These are phyloP conservation scores for Leishmania major DNA, from an alignment of 208 protist species.

Conservation along the genomic window DNA sequence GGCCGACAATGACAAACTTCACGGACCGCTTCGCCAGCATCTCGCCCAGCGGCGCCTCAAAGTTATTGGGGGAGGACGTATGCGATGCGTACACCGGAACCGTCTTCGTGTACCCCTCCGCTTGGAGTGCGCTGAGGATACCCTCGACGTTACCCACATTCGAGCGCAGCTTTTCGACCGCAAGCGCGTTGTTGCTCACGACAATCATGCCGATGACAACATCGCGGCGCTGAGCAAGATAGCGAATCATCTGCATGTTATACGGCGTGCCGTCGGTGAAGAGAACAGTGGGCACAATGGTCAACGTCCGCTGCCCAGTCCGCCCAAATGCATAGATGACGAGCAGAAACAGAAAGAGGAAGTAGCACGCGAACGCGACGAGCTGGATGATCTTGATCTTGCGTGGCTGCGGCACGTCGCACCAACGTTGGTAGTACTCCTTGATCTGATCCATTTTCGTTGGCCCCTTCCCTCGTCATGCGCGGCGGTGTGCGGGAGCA, in stretches of 20 bases:
- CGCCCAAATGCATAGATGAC: conserved; percentile 79
- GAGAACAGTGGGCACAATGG: conserved; percentile 40
- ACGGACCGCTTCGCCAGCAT: conserved; percentile 31
- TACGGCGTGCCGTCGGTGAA: conserved; percentile 75
- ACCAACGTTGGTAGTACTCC: conserved; percentile 45
- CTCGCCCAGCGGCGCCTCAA: conserved; percentile 28
- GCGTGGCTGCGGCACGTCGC: conserved; percentile 57
- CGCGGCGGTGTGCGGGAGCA: not conserved
- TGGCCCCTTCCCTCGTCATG: not conserved
- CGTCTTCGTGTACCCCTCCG: conserved; percentile 41
- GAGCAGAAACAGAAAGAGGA: conserved; percentile 68
- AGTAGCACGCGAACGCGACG: conserved; percentile 58
- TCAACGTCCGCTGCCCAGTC: conserved; percentile 38
- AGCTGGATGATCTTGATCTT: conserved; percentile 68
- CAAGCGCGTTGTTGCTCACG: conserved; percentile 43
- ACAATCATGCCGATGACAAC: conserved; percentile 65
- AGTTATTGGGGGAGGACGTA: conserved; percentile 32
- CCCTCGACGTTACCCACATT: conserved; percentile 23
- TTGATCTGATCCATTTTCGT: conserved; percentile 49
- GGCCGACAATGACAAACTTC: conserved; percentile 60
- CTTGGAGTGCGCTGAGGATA: conserved; percentile 43
- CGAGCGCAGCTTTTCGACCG: conserved; percentile 22
- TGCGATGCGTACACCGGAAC: conserved; percentile 60
- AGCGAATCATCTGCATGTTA: conserved; percentile 60
- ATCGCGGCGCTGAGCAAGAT: conserved; percentile 68